Conservation (phyloP, 192 early-diverging fungal genomes). For the Backusella circina region DNA sequence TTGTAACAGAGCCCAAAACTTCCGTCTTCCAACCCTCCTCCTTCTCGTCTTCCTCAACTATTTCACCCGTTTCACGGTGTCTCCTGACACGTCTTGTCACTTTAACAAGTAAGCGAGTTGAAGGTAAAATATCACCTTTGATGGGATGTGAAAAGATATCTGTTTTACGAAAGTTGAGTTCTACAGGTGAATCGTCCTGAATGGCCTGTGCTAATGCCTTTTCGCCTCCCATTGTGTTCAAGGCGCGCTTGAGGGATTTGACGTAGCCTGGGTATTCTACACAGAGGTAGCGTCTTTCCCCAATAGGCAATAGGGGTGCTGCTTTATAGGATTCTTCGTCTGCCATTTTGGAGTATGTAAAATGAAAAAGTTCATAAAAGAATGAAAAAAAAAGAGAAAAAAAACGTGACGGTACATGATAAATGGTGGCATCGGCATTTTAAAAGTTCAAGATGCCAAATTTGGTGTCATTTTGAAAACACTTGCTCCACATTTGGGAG, state of each 20-base stretch:
- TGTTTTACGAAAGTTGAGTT: slow-evolving; percentile 48
- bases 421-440: too few species aligned
- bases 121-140: slow-evolving; percentile 52
- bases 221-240: slow-evolving; percentile 47
- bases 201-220: slow-evolving; percentile 45
- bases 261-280: slow-evolving; percentile 59
- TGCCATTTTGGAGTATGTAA: background rate
- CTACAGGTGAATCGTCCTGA: slow-evolving; percentile 37
- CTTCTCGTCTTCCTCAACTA: slow-evolving; percentile 8
- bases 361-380: background rate
- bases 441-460: background rate
- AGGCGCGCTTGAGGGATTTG: slow-evolving; percentile 34
- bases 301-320: slow-evolving; percentile 12
- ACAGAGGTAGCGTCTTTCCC: slow-evolving; percentile 37
- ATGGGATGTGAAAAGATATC: slow-evolving; percentile 68
- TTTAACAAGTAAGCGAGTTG: slow-evolving; percentile 57
- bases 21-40: slow-evolving; percentile 36
- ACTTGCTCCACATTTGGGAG: too few species aligned
- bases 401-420: background rate
- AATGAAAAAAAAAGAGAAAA: slow-evolving; percentile 3
- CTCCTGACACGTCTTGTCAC: slow-evolving; percentile 44
- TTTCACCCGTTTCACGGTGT: background rate
- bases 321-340: background rate
- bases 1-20: slow-evolving; percentile 49
- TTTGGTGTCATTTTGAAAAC: too few species aligned